Conservation (phyloP, 2,329 filamentous ascomycete genomes). For the Apiospora aurea region DNA sequence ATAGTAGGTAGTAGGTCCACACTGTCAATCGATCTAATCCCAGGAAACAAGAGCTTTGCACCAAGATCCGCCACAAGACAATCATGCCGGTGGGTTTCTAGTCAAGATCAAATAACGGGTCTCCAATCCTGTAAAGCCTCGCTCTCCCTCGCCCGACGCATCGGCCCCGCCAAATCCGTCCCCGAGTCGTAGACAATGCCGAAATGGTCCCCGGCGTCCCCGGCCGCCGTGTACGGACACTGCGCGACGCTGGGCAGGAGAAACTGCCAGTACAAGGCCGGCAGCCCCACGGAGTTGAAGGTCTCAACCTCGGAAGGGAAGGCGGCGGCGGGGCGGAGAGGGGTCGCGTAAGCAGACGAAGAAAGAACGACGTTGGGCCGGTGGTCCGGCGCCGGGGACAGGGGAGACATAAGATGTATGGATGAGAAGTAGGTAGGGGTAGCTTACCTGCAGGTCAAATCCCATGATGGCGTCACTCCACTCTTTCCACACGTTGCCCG, state of each 20-base stretch:
- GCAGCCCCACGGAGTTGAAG: constrained; percentile 41
- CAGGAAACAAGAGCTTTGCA: background rate
- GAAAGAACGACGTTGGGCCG: too few relatives aligned
- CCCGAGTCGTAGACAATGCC: constrained; percentile 34
- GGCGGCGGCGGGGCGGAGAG: too few relatives aligned
- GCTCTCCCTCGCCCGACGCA: constrained; percentile 31
- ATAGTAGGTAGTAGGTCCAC: too few relatives aligned
- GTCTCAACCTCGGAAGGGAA: constrained; percentile 38
- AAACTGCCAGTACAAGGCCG: constrained; percentile 44
- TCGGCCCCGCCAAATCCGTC: constrained; percentile 30
- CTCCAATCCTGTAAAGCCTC: constrained; percentile 31
- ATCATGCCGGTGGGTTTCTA: too few relatives aligned
- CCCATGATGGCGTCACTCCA: constrained; percentile 43
- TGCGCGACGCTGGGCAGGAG: constrained; percentile 31
- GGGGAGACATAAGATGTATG: background rate
- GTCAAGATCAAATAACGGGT: background rate
- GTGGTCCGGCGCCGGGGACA: too few relatives aligned
- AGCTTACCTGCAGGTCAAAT: constrained; percentile 41
- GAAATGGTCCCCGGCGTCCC: constrained; percentile 35
- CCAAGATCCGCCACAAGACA: background rate
- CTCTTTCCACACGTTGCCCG: constrained; percentile 42
- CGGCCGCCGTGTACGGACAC: constrained; percentile 35
- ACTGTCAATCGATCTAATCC: too few relatives aligned
- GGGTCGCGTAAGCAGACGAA: too few relatives aligned
- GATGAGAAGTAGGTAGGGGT: background rate